phyloP scores from a whole-genome alignment of 257 asterid genomes.

The Solanum neorickii region DNA sequence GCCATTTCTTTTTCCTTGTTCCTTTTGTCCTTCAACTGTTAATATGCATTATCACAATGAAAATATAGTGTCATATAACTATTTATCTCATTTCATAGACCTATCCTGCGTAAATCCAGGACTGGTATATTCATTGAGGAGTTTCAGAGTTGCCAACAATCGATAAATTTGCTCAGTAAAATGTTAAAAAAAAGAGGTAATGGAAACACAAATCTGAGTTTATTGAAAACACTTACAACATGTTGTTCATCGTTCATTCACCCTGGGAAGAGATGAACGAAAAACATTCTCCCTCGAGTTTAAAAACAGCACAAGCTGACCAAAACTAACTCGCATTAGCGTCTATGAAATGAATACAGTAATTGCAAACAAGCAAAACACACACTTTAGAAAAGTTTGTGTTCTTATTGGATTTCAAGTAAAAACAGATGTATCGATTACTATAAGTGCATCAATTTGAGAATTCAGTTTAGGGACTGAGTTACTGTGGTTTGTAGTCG shows the following conservation, averaged over 20 bases:
- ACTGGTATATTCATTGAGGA: neutral
- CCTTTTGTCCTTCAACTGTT: neutral
- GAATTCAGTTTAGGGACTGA: constrained; percentile 17
- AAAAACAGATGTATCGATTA: neutral
- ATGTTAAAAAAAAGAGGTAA: neutral
- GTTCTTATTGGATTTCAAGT: neutral
- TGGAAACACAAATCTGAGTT: neutral
- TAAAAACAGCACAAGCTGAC: neutral
- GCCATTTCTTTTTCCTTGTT: neutral
- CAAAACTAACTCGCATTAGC: neutral
- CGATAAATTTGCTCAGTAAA: neutral
- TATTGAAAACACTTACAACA: neutral
- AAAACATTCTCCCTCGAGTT: neutral
- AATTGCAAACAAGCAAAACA: neutral
- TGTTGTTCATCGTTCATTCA: neutral
- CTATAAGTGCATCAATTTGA: neutral
- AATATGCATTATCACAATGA: neutral
- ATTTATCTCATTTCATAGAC: neutral
- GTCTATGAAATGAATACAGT: neutral
- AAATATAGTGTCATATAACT: neutral
- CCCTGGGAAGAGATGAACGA: neutral
- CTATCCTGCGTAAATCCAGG: neutral
- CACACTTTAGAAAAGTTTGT: neutral
- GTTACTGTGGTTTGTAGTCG: constrained; percentile 62
- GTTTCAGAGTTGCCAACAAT: neutral